phyloP scores from a whole-genome alignment of 2,329 filamentous ascomycete genomes.

The Exophiala sideris region DNA sequence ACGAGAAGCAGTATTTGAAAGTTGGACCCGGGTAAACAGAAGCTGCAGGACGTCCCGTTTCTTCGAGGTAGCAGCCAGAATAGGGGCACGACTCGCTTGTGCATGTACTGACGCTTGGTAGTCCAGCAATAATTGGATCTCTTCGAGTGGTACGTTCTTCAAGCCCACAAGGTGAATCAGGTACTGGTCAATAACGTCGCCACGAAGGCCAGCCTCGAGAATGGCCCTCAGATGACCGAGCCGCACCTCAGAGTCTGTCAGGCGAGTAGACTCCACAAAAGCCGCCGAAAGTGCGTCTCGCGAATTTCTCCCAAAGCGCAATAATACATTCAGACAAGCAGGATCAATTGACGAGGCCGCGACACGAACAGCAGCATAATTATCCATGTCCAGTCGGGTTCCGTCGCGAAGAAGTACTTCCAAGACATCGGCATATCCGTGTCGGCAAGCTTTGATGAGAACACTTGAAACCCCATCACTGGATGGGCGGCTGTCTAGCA shows the following conservation, averaged over 20 bases:
- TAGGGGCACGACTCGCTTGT: conserved; percentile 53
- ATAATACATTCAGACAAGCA: neutral
- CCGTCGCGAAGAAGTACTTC: neutral
- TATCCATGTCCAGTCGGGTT: neutral
- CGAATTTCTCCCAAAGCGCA: neutral
- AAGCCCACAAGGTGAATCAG: neutral
- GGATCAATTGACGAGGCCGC: neutral
- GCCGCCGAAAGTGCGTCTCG: neutral
- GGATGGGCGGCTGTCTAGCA: conserved; percentile 1
- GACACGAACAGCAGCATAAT: neutral
- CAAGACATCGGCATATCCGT: neutral
- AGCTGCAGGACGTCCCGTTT: conserved; percentile 15
- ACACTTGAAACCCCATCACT: neutral
- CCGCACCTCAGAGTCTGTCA: conserved; percentile 4
- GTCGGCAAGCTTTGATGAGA: conserved; percentile 1
- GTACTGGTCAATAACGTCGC: conserved; percentile 6
- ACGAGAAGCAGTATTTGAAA: conserved; percentile 14
- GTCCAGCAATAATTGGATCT: conserved; percentile 51
- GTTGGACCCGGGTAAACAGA: conserved; percentile 15
- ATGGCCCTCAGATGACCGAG: conserved; percentile 15
- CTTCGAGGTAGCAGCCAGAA: conserved; percentile 21
- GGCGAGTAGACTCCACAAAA: conserved; percentile 2
- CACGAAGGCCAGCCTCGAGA: conserved; percentile 20
- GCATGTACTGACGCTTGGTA: conserved; percentile 57
- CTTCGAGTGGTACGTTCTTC: conserved; percentile 2